Conservation (phyloP, 768 basidiomycete genomes). For the Tricholoma flavovirens region DNA sequence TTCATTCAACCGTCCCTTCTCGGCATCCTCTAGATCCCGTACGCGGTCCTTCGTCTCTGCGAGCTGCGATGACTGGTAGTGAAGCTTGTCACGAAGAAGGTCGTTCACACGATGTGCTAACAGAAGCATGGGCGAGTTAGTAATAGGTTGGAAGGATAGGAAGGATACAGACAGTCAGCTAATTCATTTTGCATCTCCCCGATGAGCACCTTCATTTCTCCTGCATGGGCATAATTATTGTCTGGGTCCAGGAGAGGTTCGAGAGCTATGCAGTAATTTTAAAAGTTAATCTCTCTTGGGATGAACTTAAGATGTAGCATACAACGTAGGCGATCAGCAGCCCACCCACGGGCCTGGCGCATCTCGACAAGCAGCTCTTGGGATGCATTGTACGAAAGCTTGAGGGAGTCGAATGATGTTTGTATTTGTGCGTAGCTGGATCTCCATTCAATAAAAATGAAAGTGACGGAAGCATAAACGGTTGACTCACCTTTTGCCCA, state of each 20-base stretch:
- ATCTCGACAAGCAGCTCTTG: constrained; percentile 1
- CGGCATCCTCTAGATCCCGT: constrained; percentile 31
- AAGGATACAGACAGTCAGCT: constrained; percentile 19
- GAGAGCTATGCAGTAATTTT: constrained; percentile 1
- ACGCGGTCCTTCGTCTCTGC: constrained; percentile 27
- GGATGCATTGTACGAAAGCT: constrained; percentile 4
- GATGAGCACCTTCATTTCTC: constrained; percentile 19
- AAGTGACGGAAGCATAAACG: background rate
- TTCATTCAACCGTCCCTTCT: constrained; percentile 17
- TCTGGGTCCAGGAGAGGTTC: constrained; percentile 21
- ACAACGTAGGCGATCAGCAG: constrained; percentile 8
- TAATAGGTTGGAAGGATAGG: background rate
- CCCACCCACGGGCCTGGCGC: constrained; percentile 4
- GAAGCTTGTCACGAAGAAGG: constrained; percentile 34
- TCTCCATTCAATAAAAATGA: background rate
- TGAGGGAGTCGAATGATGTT: constrained; percentile 2
- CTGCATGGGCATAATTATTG: constrained; percentile 12
- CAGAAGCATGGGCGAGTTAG: background rate
- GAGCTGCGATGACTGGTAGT: constrained; percentile 27
- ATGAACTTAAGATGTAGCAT: too few species aligned
- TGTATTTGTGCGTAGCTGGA: constrained; percentile 8
- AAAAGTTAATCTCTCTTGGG: background rate
- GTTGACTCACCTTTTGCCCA: constrained; percentile 7
- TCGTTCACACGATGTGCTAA: constrained; percentile 34
- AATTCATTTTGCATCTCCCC: constrained; percentile 23